Evolutionary conservation across 768 basidiomycete species (phyloP), one percentile per base, ranked within the genome.

Genomic region (Epithele typhae): DNA sequence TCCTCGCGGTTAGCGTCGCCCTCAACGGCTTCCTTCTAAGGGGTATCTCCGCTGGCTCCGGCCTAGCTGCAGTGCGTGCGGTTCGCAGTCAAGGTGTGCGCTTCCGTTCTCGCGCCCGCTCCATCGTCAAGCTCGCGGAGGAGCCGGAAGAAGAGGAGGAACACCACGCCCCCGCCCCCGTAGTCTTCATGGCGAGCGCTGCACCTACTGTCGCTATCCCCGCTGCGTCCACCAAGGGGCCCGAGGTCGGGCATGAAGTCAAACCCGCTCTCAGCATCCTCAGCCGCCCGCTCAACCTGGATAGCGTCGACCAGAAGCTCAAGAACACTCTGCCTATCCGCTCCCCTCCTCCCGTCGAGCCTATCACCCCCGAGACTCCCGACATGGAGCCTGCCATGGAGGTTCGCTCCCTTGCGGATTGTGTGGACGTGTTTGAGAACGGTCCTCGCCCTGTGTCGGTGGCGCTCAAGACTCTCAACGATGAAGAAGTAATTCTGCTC

Each of bases 21-120:
- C 73, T 99, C 47, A 99, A 99, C 53, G 94, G 93, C 3, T 97
- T 91, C 61, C 74, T 97, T 14, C 77, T 99, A 48, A 94, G 92
- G 66, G 87, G 87, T 4, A 85, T 89, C 35, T 84, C 82, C 0
- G 79, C 79, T 10, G 83, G 66, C 17, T 64, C 61, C 15, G 64
- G 65, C 2, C 59, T 65, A 12, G 54, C 65, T 3, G 42, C 49
- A n/a, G 37, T 57, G 37, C 50, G 51, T 23, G 53, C 56, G 5
- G 58, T 58, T 10, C 49, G 57, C 9, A 48, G 46, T 24, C 54
- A 55, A 8, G 59, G 56, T 25, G 59, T 60, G 32, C 56, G 59
- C 4, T 59, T 59, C 54, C 50, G 57, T 23, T 59, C 59, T 15
- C 53, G 55, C 18, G 61, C 53, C 7, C 49, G 53, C 32, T 50